Evolutionary conservation across 352 stramenopile genomes (phyloP).

Genomic region (Pythium utonaiense): DNA sequence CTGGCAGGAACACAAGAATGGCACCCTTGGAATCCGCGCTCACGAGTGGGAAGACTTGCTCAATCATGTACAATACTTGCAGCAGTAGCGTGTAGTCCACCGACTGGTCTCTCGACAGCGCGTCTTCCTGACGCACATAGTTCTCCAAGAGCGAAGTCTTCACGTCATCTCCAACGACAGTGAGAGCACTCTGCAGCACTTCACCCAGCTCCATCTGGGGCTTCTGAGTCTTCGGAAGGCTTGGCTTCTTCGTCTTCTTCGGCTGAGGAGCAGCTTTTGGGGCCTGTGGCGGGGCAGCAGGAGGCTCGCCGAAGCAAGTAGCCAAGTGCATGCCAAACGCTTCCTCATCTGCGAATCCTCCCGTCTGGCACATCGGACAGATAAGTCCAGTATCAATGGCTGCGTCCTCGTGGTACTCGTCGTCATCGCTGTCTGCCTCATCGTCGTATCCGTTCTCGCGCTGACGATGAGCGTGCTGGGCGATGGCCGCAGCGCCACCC

Average conservation of each 20-base stretch:
- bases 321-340: constrained; percentile 86
- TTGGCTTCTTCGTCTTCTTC: constrained; percentile 22
- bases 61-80: constrained; percentile 56
- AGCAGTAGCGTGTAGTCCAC: constrained; percentile 72
- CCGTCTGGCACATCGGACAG: constrained; percentile 81
- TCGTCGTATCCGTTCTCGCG: background rate
- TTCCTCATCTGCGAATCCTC: constrained; percentile 71
- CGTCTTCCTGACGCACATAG: constrained; percentile 65
- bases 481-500: constrained; percentile 7
- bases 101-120: constrained; percentile 52
- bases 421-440: constrained; percentile 4
- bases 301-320: constrained; percentile 66
- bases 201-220: constrained; percentile 23
- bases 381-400: constrained; percentile 40
- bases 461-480: constrained; percentile 1
- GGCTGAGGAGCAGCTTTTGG: background rate
- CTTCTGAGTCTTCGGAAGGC: background rate
- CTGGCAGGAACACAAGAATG: constrained; percentile 79
- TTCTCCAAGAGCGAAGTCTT: constrained; percentile 43
- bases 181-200: constrained; percentile 35
- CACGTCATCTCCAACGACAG: constrained; percentile 23
- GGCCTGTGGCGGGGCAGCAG: constrained; percentile 12
- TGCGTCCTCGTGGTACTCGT: constrained; percentile 2
- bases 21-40: constrained; percentile 49
- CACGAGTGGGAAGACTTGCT: constrained; percentile 52